Base-by-base conservation (phyloP, 352 stramenopile species). In the Globisporangium orthogonon region DNA sequence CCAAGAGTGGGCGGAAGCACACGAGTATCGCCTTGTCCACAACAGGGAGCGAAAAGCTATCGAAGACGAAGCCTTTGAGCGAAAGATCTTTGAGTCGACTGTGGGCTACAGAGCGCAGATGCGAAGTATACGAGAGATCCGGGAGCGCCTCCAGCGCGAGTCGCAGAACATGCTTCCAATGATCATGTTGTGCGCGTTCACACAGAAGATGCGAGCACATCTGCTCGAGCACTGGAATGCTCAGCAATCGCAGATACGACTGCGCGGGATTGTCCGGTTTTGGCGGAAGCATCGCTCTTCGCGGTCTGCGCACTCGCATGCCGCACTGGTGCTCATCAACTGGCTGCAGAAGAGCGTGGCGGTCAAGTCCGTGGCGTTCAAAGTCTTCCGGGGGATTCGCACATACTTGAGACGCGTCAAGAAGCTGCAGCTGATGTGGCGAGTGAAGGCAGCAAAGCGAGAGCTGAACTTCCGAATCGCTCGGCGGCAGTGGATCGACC, bases 331-430 rank as follows among this genome's bases (percentile, higher is more conserved):
- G 44, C 50, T 88, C 2, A 73, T 86, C 23, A 63, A 81, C 33
- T 88, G 77, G 77, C 64, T 88, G 14, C 73, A 83, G 55, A 86
- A 83, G 58, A 83, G 71, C 52, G 73, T 88, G 1, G 62, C 67
- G 29, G 70, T 88, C 4, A 80, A 75, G 51, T 76, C 63, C 48
- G 69, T 86, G 5, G 61, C 69, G 18, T 83, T 86, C 46, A 74
- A 74, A 14, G 69, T 85, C 2, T 86, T 88, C 51, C 70, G 63
- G 46, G 77, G 71, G 11, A 65, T 83, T 11, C 71, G 77, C 2
- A 71, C 75, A 3, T 88, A 73, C 37, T 50, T 88, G 14, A 71
- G 78, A 0, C 61, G 70, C 17, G 66, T 82, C 15, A 88, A 88
- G 39, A 60, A 64, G 35, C 52, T 88, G 29, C 78, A 88, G 53